Evolutionary conservation across 169 alveolate species (phyloP).

Genomic region (Plasmodium vinckei): DNA sequence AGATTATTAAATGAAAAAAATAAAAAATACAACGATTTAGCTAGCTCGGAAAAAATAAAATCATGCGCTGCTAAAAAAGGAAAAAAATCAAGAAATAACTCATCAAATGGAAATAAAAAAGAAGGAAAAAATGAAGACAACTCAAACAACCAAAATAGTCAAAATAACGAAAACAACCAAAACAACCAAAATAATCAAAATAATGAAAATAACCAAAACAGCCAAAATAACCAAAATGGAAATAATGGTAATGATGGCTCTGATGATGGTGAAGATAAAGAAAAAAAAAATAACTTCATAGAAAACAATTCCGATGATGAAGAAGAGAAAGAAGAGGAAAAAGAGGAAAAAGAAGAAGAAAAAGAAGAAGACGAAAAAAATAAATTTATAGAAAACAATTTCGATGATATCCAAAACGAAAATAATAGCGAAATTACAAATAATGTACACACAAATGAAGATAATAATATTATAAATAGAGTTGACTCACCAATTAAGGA

Average conservation of each 20-base stretch:
- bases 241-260: constrained; percentile 5
- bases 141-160: not conserved
- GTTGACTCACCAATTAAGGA: constrained; percentile 15
- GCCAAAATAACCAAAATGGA: not conserved
- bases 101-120: not conserved
- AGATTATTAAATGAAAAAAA: constrained; percentile 20
- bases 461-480: constrained; percentile 15
- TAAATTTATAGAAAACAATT: not conserved
- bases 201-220: not conserved
- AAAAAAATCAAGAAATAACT: constrained; percentile 39
- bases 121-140: constrained; percentile 5
- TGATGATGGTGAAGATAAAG: constrained; percentile 8
- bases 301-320: not conserved
- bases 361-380: not conserved
- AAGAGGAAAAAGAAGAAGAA: not conserved
- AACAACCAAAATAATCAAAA: not conserved
- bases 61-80: constrained; percentile 12
- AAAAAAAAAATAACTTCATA: not conserved
- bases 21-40: constrained; percentile 15
- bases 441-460: not conserved
- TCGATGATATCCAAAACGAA: not conserved
- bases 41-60: constrained; percentile 18
- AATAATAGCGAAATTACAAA: constrained; percentile 1
- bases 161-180: not conserved
- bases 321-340: constrained; percentile 6